phyloP scores from a whole-genome alignment of 441 rosid genomes.

The Arabidopsis lyrata region DNA sequence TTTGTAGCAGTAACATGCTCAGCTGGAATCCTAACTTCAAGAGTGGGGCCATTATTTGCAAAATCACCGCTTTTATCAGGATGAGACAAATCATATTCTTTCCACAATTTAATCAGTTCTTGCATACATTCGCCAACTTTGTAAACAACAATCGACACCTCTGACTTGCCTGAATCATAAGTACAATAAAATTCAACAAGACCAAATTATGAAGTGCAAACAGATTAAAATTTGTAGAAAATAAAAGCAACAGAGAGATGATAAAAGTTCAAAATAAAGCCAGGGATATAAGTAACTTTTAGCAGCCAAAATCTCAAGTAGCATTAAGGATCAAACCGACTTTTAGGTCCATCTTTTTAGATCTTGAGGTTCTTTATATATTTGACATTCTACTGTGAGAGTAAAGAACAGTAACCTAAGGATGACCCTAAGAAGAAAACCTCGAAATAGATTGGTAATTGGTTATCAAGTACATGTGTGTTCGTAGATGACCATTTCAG shows the following conservation, averaged over 20 bases:
- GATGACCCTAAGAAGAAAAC: conserved; percentile 25
- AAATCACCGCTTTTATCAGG: conserved; percentile 76
- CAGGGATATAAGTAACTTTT: conserved; percentile 4
- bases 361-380: conserved; percentile 17
- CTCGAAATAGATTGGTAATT: neutral
- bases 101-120: conserved; percentile 95
- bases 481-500: conserved; percentile 32
- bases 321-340: conserved; percentile 25
- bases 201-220: conserved; percentile 33
- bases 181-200: conserved; percentile 36
- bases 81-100: conserved; percentile 77
- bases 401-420: conserved; percentile 30
- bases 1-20: conserved; percentile 99
- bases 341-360: conserved; percentile 18
- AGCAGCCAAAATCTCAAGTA: conserved; percentile 18
- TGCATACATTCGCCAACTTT: conserved; percentile 99
- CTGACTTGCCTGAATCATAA: conserved; percentile 82
- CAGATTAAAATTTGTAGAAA: neutral
- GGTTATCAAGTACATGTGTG: conserved; percentile 10
- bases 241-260: conserved; percentile 31
- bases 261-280: neutral
- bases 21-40: conserved; percentile 94
- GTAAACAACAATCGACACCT: conserved; percentile 82
- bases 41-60: conserved; percentile 79
- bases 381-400: conserved; percentile 25